These are phyloP conservation scores for Globisporangium solare DNA, from an alignment of 352 stramenopile species.

Conservation along the genomic window DNA sequence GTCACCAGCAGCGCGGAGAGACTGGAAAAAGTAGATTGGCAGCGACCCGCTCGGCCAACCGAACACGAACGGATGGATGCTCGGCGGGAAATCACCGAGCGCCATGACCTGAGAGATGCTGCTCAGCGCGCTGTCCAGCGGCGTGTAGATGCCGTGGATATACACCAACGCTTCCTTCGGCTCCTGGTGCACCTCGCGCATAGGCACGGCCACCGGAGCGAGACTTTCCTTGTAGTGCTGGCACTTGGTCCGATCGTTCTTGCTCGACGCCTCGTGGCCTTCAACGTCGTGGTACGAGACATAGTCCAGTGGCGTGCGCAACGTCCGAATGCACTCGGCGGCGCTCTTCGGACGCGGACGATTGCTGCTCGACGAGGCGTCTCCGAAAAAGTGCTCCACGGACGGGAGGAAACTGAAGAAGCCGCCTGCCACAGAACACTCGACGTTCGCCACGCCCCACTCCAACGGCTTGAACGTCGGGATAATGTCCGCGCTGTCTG, in stretches of 20 bases:
- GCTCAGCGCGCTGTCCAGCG: conserved; percentile 17
- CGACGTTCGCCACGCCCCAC: conserved; percentile 48
- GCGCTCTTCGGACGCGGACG: conserved; percentile 14
- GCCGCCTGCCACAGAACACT: conserved; percentile 20
- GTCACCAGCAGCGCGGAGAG: conserved; percentile 8
- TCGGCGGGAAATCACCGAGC: conserved; percentile 16
- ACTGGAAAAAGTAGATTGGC: conserved; percentile 19
- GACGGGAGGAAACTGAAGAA: conserved; percentile 25
- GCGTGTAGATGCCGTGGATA: conserved; percentile 19
- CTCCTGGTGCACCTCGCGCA: neutral
- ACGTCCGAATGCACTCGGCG: conserved; percentile 13
- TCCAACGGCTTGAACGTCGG: conserved; percentile 15
- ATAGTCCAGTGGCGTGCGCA: conserved; percentile 22
- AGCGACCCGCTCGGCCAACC: conserved; percentile 17
- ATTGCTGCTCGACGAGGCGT: neutral
- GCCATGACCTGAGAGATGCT: conserved; percentile 21
- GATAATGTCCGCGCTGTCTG: conserved; percentile 8
- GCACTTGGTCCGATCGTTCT: conserved; percentile 10
- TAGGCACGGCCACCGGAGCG: conserved; percentile 1
- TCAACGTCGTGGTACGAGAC: conserved; percentile 21
- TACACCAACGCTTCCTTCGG: conserved; percentile 20
- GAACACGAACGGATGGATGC: conserved; percentile 22
- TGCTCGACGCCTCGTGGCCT: neutral
- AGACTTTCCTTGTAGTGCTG: conserved; percentile 16
- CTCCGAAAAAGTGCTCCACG: conserved; percentile 18